Percentiles rank a stretch among this genome's conserved stretches.
Evolutionary conservation across 257 asterid species (phyloP).

Genomic region (Dorcoceras hygrometricum): DNA sequence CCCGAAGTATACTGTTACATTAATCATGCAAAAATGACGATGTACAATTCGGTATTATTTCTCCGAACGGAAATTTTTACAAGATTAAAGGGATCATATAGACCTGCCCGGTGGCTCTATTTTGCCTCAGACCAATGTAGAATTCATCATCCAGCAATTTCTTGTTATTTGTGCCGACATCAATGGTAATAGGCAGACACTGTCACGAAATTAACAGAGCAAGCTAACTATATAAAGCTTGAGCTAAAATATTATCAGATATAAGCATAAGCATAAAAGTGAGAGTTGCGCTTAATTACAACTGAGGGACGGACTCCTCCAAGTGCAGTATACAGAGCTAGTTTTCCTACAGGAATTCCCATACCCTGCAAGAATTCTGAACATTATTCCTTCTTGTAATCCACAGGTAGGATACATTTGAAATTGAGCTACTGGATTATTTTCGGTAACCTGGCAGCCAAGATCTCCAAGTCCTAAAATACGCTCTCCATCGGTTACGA

Average conservation of each 20-base stretch:
- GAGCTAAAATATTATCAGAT: too few species aligned
- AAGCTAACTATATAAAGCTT: constrained; percentile 1
- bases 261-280: too few species aligned
- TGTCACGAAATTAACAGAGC: constrained; percentile 23
- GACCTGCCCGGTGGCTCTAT: constrained; percentile 82
- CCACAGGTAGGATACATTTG: background rate
- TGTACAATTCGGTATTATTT: constrained; percentile 4
- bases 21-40: constrained; percentile 19
- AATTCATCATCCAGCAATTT: constrained; percentile 74
- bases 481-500: constrained; percentile 95
- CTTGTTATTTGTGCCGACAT: constrained; percentile 88
- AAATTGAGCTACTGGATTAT: background rate
- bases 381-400: background rate
- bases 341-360: constrained; percentile 98
- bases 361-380: constrained; percentile 59
- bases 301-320: constrained; percentile 97
- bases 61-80: constrained; percentile 3
- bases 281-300: constrained; percentile 45
- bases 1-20: constrained; percentile 8
- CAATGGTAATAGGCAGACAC: constrained; percentile 90
- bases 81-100: constrained; percentile 11
- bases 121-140: constrained; percentile 82
- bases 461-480: constrained; percentile 97
- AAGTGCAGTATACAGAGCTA: constrained; percentile 86
- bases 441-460: constrained; percentile 91